Evolutionary conservation across 768 basidiomycete species (phyloP), one percentile per base, ranked within the genome.

Genomic region (Lactarius quietus): DNA sequence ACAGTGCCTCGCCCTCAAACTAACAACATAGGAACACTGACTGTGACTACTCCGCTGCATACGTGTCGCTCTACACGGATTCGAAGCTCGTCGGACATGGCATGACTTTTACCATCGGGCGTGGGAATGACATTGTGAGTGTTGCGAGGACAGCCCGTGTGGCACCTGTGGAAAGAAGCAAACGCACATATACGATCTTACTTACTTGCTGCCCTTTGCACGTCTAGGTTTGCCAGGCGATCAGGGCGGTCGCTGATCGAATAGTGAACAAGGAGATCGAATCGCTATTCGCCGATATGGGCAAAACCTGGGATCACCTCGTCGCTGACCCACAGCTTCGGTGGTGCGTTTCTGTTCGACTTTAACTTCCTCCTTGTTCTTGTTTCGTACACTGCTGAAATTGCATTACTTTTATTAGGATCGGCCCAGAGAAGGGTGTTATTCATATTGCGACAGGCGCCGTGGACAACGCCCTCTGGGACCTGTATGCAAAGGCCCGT

Each of bases 31-130:
- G 91, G 93, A 96, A 97, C 76, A 90, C 90, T 36, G 92, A 93
- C 62, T 96, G 94, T 77, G 95, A 97, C 78, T 97, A 97, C 77
- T 95, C 93, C 2, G 92, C 94, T 2, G 95, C 95, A 6, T 97
- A 97, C 74, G 81, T 97, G 53, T 83, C 86, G 28, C 80, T 98
- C 63, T 77, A 83, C 67, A 95, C 91, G n/a, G 81, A 86, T 28
- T 71, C 78, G 6, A 82, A 86, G 59, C 85, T 95, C 52, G 82
- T 87, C 56, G 93, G 95, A n/a, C 86, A 93, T 70, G 93, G 93
- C 62, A 92, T 94, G 92, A 94, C 93, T 3, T n/a, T 95, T 74
- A 95, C 94, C 14, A 95, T 93, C 69, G 93, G 93, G 0, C 87
- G 95, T 48, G 95, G 95, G 33, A 98, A 95, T 72, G 95, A 98